Evolutionary conservation across 148 eudicot species (phyloP).

Genomic region (Camellia lanceoleosa): DNA sequence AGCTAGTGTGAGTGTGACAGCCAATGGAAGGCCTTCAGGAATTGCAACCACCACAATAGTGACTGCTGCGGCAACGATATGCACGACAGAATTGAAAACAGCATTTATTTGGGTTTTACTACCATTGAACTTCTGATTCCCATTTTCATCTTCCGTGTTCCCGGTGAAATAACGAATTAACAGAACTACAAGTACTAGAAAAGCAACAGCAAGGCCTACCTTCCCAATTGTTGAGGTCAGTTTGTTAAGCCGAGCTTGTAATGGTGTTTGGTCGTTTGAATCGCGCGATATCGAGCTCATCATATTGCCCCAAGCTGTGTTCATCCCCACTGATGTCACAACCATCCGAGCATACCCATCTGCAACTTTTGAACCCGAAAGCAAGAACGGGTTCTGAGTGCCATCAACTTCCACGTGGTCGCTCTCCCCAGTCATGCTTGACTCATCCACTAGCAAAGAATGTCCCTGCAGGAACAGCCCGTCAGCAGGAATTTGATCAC

Average conservation of each 20-base stretch:
- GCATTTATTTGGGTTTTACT: constrained; percentile 33
- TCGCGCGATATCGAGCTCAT: constrained; percentile 76
- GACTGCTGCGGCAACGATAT: constrained; percentile 62
- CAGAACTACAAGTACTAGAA: constrained; percentile 62
- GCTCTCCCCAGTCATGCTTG: constrained; percentile 93
- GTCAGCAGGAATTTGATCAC: constrained; percentile 84
- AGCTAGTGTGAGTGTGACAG: constrained; percentile 85
- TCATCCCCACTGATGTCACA: constrained; percentile 73
- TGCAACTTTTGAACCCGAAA: constrained; percentile 78
- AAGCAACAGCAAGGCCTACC: constrained; percentile 69
- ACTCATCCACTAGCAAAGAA: constrained; percentile 28
- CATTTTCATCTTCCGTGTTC: constrained; percentile 46
- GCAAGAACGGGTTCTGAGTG: constrained; percentile 52
- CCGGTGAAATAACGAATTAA: constrained; percentile 80
- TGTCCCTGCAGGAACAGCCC: constrained; percentile 65
- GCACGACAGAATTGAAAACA: constrained; percentile 48
- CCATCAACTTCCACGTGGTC: constrained; percentile 62
- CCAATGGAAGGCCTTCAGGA: constrained; percentile 84
- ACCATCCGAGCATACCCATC: constrained; percentile 75
- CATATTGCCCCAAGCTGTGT: constrained; percentile 81
- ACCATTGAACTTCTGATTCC: constrained; percentile 37
- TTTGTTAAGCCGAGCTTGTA: constrained; percentile 67
- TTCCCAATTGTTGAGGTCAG: constrained; percentile 75
- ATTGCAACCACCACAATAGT: constrained; percentile 90
- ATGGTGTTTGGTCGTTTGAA: constrained; percentile 57